Evolutionary conservation across 176 grass and related monocot species (phyloP).

Genomic region (Eragrostis nindensis): DNA sequence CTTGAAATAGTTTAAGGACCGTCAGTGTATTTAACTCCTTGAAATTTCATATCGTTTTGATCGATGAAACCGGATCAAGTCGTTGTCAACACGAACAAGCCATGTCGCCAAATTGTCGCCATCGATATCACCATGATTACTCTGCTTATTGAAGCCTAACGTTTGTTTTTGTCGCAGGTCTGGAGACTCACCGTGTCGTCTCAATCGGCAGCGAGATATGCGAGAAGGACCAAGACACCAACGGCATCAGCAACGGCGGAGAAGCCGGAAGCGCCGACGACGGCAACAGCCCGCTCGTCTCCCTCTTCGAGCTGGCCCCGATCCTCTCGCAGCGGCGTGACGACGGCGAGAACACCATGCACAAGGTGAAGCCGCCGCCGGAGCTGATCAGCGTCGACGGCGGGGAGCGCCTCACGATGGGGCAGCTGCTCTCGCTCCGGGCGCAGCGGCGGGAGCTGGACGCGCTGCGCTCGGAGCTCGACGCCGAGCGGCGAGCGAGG

Average conservation of each 20-base stretch:
- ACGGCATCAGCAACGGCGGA: not conserved
- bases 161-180: not conserved
- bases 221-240: slow-evolving; percentile 44
- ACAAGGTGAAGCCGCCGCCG: not conserved
- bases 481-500: not conserved
- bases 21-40: too few species aligned
- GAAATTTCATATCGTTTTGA: too few species aligned
- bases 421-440: slow-evolving; percentile 10
- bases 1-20: too few species aligned
- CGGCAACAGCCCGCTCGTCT: slow-evolving; percentile 18
- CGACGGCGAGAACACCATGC: not conserved
- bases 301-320: slow-evolving; percentile 57
- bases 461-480: slow-evolving; percentile 32
- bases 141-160: not conserved
- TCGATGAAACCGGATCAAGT: too few species aligned
- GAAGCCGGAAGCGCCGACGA: not conserved
- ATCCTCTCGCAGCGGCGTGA: not conserved
- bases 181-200: slow-evolving; percentile 38
- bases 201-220: slow-evolving; percentile 65
- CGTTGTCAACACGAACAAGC: too few species aligned
- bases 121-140: not conserved
- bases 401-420: not conserved
- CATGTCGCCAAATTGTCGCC: not conserved
- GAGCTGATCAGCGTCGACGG: not conserved
- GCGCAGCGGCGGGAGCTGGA: slow-evolving; percentile 33